A percentile compares a stretch with the other conserved stretches of the same genome.
These are phyloP conservation scores for Aschersonia sp. DNA, from an alignment of 2,329 filamentous ascomycete genomes.

Conservation along the genomic window DNA sequence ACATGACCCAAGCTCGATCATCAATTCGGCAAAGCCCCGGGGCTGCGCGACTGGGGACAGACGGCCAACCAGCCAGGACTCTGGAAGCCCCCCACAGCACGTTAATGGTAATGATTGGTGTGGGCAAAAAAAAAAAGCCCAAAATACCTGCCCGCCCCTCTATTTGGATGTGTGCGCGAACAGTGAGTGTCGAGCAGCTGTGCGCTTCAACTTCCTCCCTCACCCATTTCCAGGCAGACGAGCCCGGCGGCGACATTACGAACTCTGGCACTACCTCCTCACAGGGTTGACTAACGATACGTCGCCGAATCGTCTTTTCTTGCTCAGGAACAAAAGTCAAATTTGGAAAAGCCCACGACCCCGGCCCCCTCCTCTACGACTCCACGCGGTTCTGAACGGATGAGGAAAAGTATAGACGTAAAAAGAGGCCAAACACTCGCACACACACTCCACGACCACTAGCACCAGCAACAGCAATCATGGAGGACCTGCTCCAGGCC, in stretches of 20 bases:
- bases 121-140: neutral
- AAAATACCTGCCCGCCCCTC: neutral
- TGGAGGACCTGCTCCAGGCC: constrained; percentile 31
- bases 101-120: neutral
- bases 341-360: neutral
- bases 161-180: constrained; percentile 10
- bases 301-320: too few relatives aligned
- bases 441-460: constrained; percentile 3
- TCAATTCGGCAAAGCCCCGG: constrained; percentile 19
- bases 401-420: too few relatives aligned
- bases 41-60: constrained; percentile 18
- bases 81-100: constrained; percentile 17
- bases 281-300: too few relatives aligned
- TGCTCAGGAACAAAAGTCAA: neutral
- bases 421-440: neutral
- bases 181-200: too few relatives aligned
- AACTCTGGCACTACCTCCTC: too few relatives aligned
- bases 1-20: constrained; percentile 17
- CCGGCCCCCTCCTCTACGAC: too few relatives aligned
- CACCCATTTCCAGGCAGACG: too few relatives aligned
- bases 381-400: too few relatives aligned
- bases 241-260: too few relatives aligned
- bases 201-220: too few relatives aligned
- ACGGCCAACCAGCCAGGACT: constrained; percentile 13
- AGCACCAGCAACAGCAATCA: constrained; percentile 4